Evolutionary conservation across 352 stramenopile species (phyloP).

Genomic region (Pythium diclinum): DNA sequence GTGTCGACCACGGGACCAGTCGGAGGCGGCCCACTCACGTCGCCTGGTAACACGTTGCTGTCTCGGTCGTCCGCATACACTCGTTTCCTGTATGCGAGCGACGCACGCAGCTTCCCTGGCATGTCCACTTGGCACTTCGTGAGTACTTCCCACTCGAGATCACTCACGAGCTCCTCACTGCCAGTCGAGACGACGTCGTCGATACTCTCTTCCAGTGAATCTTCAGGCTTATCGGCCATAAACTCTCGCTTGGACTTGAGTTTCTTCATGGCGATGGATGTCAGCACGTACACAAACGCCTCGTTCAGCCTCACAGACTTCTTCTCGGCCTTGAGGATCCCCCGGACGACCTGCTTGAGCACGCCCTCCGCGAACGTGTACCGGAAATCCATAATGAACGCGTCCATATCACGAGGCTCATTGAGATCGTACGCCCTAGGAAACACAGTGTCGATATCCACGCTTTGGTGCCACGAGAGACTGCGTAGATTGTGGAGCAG

Average conservation of each 20-base stretch:
- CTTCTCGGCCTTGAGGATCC: constrained; percentile 14
- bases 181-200: constrained; percentile 33
- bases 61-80: constrained; percentile 42
- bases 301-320: constrained; percentile 39
- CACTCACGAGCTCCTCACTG: constrained; percentile 55
- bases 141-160: constrained; percentile 77
- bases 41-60: constrained; percentile 23
- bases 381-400: constrained; percentile 91
- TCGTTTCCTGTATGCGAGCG: constrained; percentile 54
- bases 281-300: constrained; percentile 55
- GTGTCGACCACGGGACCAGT: constrained; percentile 30
- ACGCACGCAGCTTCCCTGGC: constrained; percentile 44
- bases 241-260: constrained; percentile 40
- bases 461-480: constrained; percentile 77
- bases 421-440: constrained; percentile 90
- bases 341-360: constrained; percentile 65
- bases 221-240: constrained; percentile 11
- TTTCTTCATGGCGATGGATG: constrained; percentile 54
- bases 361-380: constrained; percentile 77
- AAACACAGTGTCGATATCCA: constrained; percentile 82
- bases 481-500: constrained; percentile 81
- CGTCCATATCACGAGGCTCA: constrained; percentile 73
- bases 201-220: constrained; percentile 59
- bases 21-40: not conserved
- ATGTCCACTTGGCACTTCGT: constrained; percentile 44